A percentile compares a stretch with the other conserved stretches of the same genome.
phyloP scores from a whole-genome alignment of 2,329 filamentous ascomycete genomes.

The Bretziella fagacearum region DNA sequence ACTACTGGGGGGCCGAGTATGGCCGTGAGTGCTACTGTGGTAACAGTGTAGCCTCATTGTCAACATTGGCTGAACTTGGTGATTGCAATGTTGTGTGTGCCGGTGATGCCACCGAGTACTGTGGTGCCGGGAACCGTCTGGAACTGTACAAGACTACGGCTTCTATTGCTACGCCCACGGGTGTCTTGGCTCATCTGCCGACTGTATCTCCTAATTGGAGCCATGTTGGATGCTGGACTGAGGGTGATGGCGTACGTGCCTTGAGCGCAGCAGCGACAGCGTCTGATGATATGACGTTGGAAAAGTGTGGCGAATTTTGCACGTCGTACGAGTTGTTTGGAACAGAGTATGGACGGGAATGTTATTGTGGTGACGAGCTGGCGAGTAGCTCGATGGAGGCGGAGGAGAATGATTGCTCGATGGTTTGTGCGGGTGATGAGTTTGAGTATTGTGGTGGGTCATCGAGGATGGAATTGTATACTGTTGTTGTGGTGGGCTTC shows the following conservation, averaged over 20 bases:
- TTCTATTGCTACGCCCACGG: slow-evolving; percentile 19
- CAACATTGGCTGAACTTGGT: slow-evolving; percentile 19
- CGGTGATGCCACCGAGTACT: slow-evolving; percentile 27
- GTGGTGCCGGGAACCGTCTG: slow-evolving; percentile 27
- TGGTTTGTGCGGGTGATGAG: slow-evolving; percentile 14
- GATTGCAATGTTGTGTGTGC: slow-evolving; percentile 26
- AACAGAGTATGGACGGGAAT: slow-evolving; percentile 16
- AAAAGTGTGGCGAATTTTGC: slow-evolving; percentile 26
- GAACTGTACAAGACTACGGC: slow-evolving; percentile 27
- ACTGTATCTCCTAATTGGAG: slow-evolving; percentile 23
- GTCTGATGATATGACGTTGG: slow-evolving; percentile 24
- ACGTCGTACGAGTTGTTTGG: slow-evolving; percentile 25
- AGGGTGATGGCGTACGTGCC: slow-evolving; percentile 21
- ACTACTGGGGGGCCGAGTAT: slow-evolving; percentile 35
- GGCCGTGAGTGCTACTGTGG: slow-evolving; percentile 37
- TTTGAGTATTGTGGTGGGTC: slow-evolving; percentile 14
- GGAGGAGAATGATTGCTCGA: slow-evolving; percentile 12
- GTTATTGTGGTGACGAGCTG: slow-evolving; percentile 23
- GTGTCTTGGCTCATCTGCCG: slow-evolving; percentile 20
- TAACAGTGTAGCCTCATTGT: slow-evolving; percentile 23
- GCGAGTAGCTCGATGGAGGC: slow-evolving; percentile 18
- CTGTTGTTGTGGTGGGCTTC: background rate
- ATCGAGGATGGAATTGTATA: slow-evolving; percentile 22
- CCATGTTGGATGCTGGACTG: slow-evolving; percentile 25
- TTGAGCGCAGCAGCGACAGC: slow-evolving; percentile 20